Evolutionary conservation across 805 yeast species (phyloP).

Genomic region (Ogataea pini): DNA sequence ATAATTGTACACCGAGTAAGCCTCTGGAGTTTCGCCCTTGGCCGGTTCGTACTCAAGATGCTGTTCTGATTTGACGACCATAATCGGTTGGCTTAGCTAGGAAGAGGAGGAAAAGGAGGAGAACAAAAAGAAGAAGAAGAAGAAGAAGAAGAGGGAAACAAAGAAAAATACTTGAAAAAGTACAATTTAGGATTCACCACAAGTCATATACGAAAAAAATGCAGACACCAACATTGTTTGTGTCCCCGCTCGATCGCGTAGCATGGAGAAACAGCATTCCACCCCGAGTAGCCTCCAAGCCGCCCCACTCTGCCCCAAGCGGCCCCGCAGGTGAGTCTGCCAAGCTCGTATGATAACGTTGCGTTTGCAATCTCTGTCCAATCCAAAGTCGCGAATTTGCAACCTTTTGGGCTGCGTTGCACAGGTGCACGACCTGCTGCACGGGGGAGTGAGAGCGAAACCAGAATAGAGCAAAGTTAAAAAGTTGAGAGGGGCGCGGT

Average conservation of each 20-base stretch:
- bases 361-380: slow-evolving; percentile 17
- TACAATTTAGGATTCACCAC: background rate
- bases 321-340: background rate
- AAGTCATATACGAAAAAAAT: slow-evolving; percentile 1
- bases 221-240: background rate
- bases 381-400: slow-evolving; percentile 9
- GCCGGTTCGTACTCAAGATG: slow-evolving; percentile 28
- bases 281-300: too few relatives aligned
- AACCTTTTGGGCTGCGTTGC: slow-evolving; percentile 2
- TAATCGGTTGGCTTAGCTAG: slow-evolving; percentile 8
- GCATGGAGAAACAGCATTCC: background rate
- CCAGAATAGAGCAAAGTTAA: too few relatives aligned
- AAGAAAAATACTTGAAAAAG: background rate
- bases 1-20: slow-evolving; percentile 56
- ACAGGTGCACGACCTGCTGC: slow-evolving; percentile 4
- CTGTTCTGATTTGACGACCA: slow-evolving; percentile 34
- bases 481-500: background rate
- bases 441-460: background rate
- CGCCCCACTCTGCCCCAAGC: too few relatives aligned
- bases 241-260: background rate
- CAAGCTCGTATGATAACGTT: background rate
- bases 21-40: slow-evolving; percentile 22
- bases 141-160: background rate
- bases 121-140: background rate
- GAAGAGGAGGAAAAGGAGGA: too few relatives aligned